phyloP scores from a whole-genome alignment of 1,139 yeast genomes.

The Candida sanyaensis region DNA sequence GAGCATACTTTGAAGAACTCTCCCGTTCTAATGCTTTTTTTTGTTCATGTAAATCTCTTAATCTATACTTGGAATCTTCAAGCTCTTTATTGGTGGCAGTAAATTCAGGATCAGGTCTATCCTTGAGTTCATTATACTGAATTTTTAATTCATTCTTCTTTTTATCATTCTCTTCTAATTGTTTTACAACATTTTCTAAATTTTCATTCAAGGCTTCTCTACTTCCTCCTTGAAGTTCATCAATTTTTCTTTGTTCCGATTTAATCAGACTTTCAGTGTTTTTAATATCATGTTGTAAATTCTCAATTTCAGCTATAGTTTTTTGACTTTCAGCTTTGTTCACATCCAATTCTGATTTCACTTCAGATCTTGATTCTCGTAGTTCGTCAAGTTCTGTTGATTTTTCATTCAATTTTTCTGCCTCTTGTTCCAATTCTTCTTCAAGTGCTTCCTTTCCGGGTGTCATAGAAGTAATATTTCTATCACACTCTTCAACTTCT shows the following conservation, averaged over 20 bases:
- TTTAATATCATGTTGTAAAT: conserved; percentile 25
- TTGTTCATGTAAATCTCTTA: conserved; percentile 8
- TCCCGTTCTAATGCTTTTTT: conserved; percentile 11
- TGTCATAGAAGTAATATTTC: conserved; percentile 9
- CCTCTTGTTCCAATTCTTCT: conserved; percentile 15
- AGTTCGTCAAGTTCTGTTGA: conserved; percentile 18
- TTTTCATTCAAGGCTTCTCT: conserved; percentile 25
- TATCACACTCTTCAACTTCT: conserved; percentile 15
- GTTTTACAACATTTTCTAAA: conserved; percentile 12
- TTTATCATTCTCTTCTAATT: conserved; percentile 14
- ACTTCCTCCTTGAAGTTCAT: conserved; percentile 42
- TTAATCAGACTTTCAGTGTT: conserved; percentile 29
- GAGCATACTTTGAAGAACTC: conserved; percentile 33
- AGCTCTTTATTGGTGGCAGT: conserved; percentile 6
- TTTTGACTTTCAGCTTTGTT: conserved; percentile 8
- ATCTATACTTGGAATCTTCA: not conserved
- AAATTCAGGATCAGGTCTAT: conserved; percentile 6
- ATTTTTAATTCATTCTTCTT: conserved; percentile 10
- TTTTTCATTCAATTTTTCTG: conserved; percentile 12
- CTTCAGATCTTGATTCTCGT: conserved; percentile 18
- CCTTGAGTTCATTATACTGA: conserved; percentile 4
- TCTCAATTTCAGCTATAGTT: conserved; percentile 13
- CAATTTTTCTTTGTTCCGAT: conserved; percentile 38
- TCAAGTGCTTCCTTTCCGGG: conserved; percentile 18
- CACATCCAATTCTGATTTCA: conserved; percentile 12